Base-by-base conservation (phyloP, 139 green algal genomes). In the Desmodesmus armatus region DNA sequence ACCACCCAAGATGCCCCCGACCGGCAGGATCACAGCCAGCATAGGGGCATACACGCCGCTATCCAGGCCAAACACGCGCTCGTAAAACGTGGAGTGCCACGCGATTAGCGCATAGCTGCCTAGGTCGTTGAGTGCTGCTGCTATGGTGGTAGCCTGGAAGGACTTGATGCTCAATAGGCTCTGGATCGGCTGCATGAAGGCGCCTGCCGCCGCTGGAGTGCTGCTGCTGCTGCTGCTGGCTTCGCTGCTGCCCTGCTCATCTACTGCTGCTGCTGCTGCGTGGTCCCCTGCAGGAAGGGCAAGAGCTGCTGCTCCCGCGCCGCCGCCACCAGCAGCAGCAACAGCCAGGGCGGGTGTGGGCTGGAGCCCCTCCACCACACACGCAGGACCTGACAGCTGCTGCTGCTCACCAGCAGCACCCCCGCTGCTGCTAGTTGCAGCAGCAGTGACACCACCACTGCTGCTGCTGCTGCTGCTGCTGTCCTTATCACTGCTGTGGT, bases 21-120 rank as follows among this genome's bases (percentile, higher is more conserved):
- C 87, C 11, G 96, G 96, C 70, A 98, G 91, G 53, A 98, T 87
- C 7, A 91, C 85, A 4, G 96, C 96, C 85, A 98, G 89, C 83
- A 97, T 86, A 5, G 95, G 95, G 0, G 95, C 96, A 67, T 98
- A 98, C 25, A 89, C 85, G 3, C 90, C 79, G 3, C 90, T 85
- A 11, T 72, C 72, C 60, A 98, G 78, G 27, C 93, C 87, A 78
- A 93, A 97, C 39, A 96, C 92, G 3, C 94, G 89, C 91, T 97
- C 92, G 84, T 98, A 98, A 72, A 98, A 98, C 23, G 92, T 96
- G 35, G 90, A 92, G 78, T 98, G 96, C 94, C 94, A 98, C 11
- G 94, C 91, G n/a, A 98, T 93, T 7, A 98, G 91, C 9, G 94
- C 92, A 88, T 96, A 98, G 81, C 85, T 91, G 74, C 95, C 94